Evolutionary conservation across 148 eudicot genomes (phyloP), one percentile per base, ranked within the genome.

Genomic region (Arctostaphylos glauca): DNA sequence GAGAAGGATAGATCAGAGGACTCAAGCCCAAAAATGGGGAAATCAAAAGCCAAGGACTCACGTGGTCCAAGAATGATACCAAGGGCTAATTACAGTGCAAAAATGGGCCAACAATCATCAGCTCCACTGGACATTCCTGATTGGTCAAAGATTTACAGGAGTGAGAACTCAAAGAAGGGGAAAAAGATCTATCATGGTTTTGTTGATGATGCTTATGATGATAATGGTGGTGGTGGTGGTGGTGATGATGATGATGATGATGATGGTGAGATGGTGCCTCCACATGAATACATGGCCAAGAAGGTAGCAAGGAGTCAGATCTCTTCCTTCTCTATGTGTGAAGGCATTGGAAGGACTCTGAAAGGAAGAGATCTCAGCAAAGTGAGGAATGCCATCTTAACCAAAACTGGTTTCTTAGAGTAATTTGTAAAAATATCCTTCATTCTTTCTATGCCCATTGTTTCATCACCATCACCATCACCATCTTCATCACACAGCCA

Each of bases 311-410:
- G 92, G 54, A 92, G 87, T 68, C 92, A 90, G 84, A 91, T 91
- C 78, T 86, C 95, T 62, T 93, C 95, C 1, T 90, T 81, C 31
- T 93, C 96, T 2, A 92, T 94, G 83, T 92, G 91, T 82, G 98
- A 93, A 90, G 98, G 98, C 5, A 83, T 89, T 87, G 98, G 98
- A n/a, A 93, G 98, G 84, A 95, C 96, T 50, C 95, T 95, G 56
- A 94, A 94, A 86, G 98, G 98, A 3, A 93, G 96, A 89, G 96
- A 94, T 82, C 95, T 94, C 58, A 90, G 98, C 84, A 90, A 86
- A 80, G 86, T 94, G 1, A 92, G 98, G 76, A 92, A 94, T 86
- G 90, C 92, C 70, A 88, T 94, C 87, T 84, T 94, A 43, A 90
- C 90, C 47, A 92, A 92, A 79, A 94, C 98, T 81, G 98, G 98